These are phyloP conservation scores for Rhinocladiella similis DNA, from an alignment of 2,329 filamentous ascomycete genomes.

Conservation along the genomic window DNA sequence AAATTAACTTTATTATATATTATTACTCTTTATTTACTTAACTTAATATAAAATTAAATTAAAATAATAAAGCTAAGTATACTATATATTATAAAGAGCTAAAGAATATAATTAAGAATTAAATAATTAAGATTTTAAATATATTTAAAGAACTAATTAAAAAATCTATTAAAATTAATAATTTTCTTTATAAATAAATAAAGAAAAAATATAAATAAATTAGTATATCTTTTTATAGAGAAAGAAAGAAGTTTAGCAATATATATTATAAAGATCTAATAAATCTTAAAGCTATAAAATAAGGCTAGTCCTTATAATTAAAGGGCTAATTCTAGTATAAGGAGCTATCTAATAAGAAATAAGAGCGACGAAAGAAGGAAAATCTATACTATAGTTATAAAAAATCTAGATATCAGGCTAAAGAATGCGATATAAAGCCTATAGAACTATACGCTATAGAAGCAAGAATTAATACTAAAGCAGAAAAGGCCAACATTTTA, in stretches of 20 bases:
- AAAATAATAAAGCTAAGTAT: not conserved
- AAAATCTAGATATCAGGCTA: not conserved
- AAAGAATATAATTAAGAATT: not conserved
- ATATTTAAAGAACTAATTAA: not conserved
- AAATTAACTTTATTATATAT: not conserved
- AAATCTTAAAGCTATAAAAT: not conserved
- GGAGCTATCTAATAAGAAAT: not conserved
- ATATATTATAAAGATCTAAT: not conserved
- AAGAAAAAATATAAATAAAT: not conserved
- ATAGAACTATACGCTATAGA: not conserved
- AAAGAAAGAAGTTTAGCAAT: not conserved
- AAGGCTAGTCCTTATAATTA: not conserved
- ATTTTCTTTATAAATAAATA: not conserved
- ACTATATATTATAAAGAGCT: not conserved
- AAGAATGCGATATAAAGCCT: not conserved
- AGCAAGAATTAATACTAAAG: not conserved
- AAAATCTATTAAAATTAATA: not conserved
- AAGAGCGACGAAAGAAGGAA: not conserved
- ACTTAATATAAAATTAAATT: not conserved
- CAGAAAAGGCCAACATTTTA: not conserved
- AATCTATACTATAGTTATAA: slow-evolving; percentile 2
- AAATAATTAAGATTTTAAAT: not conserved
- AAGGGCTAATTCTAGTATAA: not conserved
- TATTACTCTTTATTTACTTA: not conserved
- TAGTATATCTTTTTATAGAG: not conserved